These are phyloP conservation scores for Trichoderma sp. DNA, from an alignment of 2,329 filamentous ascomycete genomes.

Conservation along the genomic window DNA sequence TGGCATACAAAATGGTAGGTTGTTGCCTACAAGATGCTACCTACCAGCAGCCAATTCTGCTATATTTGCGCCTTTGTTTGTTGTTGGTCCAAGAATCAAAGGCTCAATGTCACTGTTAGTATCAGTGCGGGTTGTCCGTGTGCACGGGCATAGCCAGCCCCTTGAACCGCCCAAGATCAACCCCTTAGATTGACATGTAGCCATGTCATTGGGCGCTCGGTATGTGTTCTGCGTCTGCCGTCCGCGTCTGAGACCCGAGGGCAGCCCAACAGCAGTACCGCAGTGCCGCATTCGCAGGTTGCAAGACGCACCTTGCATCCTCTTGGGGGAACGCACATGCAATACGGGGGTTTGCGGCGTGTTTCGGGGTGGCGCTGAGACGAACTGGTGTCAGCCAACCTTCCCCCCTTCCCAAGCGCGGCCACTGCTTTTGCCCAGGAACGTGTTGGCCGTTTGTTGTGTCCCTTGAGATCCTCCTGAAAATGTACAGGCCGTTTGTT, in stretches of 20 bases:
- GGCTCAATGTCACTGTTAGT: neutral
- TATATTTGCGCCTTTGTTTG: neutral
- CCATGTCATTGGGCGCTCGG: neutral
- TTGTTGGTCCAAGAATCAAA: neutral
- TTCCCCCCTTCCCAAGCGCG: neutral
- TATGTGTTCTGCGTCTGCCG: neutral
- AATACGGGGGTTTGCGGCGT: neutral
- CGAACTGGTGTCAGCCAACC: neutral
- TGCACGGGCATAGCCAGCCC: neutral
- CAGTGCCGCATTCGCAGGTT: neutral
- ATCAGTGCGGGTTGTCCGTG: neutral
- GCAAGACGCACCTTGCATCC: neutral
- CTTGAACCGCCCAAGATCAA: neutral
- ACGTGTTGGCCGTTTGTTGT: neutral
- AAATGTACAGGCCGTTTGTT: neutral
- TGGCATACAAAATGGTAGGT: neutral
- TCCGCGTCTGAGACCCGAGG: neutral
- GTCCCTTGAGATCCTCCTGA: neutral
- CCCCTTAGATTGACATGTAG: neutral
- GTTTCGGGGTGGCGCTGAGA: conserved; percentile 20
- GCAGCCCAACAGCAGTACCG: neutral
- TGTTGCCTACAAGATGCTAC: neutral
- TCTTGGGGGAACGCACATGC: neutral
- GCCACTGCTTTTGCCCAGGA: neutral
- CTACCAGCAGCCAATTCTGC: neutral